phyloP scores from a whole-genome alignment of 2,329 filamentous ascomycete genomes.

The Xylaria sp. region DNA sequence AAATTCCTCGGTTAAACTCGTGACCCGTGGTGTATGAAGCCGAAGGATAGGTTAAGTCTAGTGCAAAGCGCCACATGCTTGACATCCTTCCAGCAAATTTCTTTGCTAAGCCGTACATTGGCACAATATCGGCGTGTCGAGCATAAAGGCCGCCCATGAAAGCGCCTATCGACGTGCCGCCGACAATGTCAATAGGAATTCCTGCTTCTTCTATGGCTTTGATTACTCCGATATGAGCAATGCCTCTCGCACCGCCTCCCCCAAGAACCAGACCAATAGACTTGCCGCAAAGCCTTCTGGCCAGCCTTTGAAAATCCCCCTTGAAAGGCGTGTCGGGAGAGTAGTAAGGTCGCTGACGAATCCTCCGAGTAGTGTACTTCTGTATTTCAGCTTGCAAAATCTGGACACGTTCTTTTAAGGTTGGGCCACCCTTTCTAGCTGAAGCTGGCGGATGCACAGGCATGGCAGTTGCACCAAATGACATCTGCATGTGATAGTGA shows the following conservation, averaged over 20 bases:
- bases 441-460: slow-evolving; percentile 69
- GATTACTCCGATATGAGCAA: slow-evolving; percentile 93
- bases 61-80: slow-evolving; percentile 97
- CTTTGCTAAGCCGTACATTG: slow-evolving; percentile 95
- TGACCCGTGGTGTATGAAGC: slow-evolving; percentile 97
- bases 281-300: slow-evolving; percentile 87
- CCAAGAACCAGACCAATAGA: slow-evolving; percentile 93
- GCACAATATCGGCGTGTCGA: slow-evolving; percentile 93
- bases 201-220: slow-evolving; percentile 94
- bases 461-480: slow-evolving; percentile 76
- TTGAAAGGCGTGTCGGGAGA: slow-evolving; percentile 92
- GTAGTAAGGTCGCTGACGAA: slow-evolving; percentile 88
- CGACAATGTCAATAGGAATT: slow-evolving; percentile 93
- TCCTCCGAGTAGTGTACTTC: slow-evolving; percentile 93
- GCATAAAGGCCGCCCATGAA: slow-evolving; percentile 97
- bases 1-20: slow-evolving; percentile 98
- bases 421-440: slow-evolving; percentile 79
- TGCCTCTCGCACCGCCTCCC: slow-evolving; percentile 89
- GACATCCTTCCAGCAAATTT: slow-evolving; percentile 99
- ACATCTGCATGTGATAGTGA: slow-evolving; percentile 97
- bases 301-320: slow-evolving; percentile 93
- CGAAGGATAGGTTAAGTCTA: slow-evolving; percentile 95
- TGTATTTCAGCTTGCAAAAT: slow-evolving; percentile 96
- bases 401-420: slow-evolving; percentile 90
- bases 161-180: slow-evolving; percentile 93